These are phyloP conservation scores for Sporothrix sp. DNA, from an alignment of 2,329 filamentous ascomycete genomes.

Conservation along the genomic window DNA sequence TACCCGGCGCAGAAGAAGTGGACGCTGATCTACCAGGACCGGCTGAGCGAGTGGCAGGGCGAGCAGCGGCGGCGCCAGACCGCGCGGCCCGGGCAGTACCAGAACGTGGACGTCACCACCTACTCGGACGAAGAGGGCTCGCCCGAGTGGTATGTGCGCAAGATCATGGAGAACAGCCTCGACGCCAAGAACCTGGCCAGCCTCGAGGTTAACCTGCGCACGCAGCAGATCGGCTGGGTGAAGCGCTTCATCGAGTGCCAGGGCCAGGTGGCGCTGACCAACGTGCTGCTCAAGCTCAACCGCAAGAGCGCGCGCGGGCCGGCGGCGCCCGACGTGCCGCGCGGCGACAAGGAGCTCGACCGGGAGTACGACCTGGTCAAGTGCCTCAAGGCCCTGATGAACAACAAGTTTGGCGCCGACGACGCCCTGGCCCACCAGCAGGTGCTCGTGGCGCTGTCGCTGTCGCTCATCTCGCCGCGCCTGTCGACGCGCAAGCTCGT, in stretches of 20 bases:
- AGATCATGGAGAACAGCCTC: constrained; percentile 91
- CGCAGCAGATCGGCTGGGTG: constrained; percentile 96
- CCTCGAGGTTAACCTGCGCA: constrained; percentile 86
- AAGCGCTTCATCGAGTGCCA: constrained; percentile 94
- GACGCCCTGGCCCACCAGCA: constrained; percentile 86
- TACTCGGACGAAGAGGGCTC: constrained; percentile 90
- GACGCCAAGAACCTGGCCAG: constrained; percentile 86
- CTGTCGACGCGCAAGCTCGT: constrained; percentile 89
- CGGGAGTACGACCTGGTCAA: constrained; percentile 96
- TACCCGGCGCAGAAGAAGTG: constrained; percentile 95
- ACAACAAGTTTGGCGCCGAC: constrained; percentile 98
- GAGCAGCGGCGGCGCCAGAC: constrained; percentile 82
- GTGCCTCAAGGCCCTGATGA: constrained; percentile 94
- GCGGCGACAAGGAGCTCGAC: constrained; percentile 69
- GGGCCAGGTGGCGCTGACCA: constrained; percentile 90
- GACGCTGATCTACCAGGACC: constrained; percentile 93
- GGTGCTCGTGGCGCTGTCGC: constrained; percentile 78
- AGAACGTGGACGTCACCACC: constrained; percentile 58
- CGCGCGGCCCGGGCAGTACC: constrained; percentile 60
- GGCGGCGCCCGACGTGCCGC: constrained; percentile 48
- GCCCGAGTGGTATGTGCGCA: constrained; percentile 95
- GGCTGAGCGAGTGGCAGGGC: constrained; percentile 84
- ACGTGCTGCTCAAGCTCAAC: constrained; percentile 88
- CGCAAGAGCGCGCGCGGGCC: constrained; percentile 70
- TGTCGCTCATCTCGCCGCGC: constrained; percentile 77